phyloP scores from a whole-genome alignment of 768 basidiomycete species.

The Hypholoma sublateritium region DNA sequence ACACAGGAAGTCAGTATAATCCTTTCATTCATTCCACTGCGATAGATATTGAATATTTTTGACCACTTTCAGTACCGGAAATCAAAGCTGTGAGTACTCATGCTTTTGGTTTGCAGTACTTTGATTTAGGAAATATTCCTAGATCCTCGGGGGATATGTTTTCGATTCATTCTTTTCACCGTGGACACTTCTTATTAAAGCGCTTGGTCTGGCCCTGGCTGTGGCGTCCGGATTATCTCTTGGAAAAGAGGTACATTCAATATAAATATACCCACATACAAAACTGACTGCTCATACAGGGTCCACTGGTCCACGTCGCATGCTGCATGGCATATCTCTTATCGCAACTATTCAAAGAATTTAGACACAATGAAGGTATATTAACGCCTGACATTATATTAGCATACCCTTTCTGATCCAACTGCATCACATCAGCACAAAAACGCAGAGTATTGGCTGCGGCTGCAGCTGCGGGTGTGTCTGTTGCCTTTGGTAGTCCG shows the following conservation, averaged over 20 bases:
- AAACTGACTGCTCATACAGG: slow-evolving; percentile 34
- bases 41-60: background rate
- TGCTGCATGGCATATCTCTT: slow-evolving; percentile 79
- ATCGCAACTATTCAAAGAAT: slow-evolving; percentile 65
- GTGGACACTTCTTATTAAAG: slow-evolving; percentile 86
- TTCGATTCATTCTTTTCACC: slow-evolving; percentile 84
- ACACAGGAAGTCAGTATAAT: slow-evolving; percentile 68
- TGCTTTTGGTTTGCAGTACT: background rate
- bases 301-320: slow-evolving; percentile 83
- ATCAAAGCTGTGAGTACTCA: slow-evolving; percentile 62
- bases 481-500: slow-evolving; percentile 87
- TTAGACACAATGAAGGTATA: slow-evolving; percentile 75
- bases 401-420: background rate
- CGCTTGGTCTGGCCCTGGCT: slow-evolving; percentile 76
- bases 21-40: background rate
- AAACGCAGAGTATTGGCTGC: slow-evolving; percentile 81
- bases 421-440: slow-evolving; percentile 49
- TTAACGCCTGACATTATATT: background rate
- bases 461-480: slow-evolving; percentile 83
- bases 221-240: slow-evolving; percentile 85
- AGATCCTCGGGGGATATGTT: slow-evolving; percentile 85
- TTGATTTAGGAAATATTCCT: background rate
- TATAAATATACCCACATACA: slow-evolving; percentile 8
- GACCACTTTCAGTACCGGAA: slow-evolving; percentile 56
- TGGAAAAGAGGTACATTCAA: slow-evolving; percentile 72